Evolutionary conservation across 1,139 yeast genomes (phyloP).

Genomic region (Lodderomyces orthopsilosis): DNA sequence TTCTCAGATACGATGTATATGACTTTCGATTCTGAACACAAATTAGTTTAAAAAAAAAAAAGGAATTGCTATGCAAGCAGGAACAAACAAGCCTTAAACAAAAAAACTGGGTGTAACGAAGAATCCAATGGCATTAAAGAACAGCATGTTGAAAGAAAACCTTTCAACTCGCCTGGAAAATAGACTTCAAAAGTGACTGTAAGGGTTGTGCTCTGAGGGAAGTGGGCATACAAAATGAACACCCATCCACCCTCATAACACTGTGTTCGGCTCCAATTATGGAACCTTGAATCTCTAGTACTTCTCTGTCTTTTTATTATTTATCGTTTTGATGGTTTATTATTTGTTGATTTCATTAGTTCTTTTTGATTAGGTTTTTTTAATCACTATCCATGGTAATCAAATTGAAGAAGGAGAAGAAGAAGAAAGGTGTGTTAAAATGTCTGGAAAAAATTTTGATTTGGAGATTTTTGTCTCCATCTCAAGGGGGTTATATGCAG

Average conservation of each 20-base stretch:
- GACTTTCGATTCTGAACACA: conserved; percentile 4
- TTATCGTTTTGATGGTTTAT: conserved; percentile 5
- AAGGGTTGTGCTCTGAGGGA: conserved; percentile 3
- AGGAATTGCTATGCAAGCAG: conserved; percentile 4
- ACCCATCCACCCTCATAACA: neutral
- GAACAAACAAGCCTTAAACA: conserved; percentile 11
- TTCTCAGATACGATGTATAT: too few species aligned
- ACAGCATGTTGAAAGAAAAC: conserved; percentile 15
- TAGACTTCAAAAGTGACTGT: conserved; percentile 13
- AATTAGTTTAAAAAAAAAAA: conserved; percentile 6
- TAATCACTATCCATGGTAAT: conserved; percentile 43
- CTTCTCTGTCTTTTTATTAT: conserved; percentile 13
- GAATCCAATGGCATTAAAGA: conserved; percentile 9
- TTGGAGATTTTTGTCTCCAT: neutral
- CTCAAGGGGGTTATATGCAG: neutral
- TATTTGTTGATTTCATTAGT: conserved; percentile 8
- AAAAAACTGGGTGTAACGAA: conserved; percentile 9
- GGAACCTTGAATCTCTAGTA: conserved; percentile 2
- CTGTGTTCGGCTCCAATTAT: neutral
- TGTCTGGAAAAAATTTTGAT: conserved; percentile 7
- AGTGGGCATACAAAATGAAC: neutral
- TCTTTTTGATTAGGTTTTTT: conserved; percentile 21
- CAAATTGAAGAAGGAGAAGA: conserved; percentile 28
- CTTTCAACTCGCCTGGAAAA: conserved; percentile 17
- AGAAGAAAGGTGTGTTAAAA: conserved; percentile 2